These are phyloP conservation scores for Fusarium sp. DNA, from an alignment of 2,329 filamentous ascomycete species.

Conservation along the genomic window DNA sequence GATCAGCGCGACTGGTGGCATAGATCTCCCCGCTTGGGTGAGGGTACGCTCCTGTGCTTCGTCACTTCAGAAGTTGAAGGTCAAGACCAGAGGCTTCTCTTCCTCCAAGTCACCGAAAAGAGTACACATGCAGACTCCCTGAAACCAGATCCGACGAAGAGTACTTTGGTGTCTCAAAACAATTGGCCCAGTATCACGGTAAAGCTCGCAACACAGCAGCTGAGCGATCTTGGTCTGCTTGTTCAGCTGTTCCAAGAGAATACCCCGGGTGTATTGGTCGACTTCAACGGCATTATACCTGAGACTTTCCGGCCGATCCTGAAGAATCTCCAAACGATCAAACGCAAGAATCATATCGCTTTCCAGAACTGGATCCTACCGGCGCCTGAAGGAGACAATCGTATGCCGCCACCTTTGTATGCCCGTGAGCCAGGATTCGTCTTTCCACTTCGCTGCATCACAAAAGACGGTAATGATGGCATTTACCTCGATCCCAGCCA, in stretches of 20 bases:
- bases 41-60: slow-evolving; percentile 21
- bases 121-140: background rate
- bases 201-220: slow-evolving; percentile 3
- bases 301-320: slow-evolving; percentile 23
- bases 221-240: background rate
- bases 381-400: fast-evolving
- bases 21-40: slow-evolving; percentile 4
- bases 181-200: background rate
- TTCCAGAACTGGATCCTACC: slow-evolving; percentile 24
- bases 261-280: slow-evolving; percentile 7
- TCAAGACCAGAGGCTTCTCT: background rate
- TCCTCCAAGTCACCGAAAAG: slow-evolving; percentile 7
- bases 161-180: background rate
- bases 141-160: background rate
- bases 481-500: slow-evolving; percentile 3
- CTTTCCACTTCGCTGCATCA: slow-evolving; percentile 57
- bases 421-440: slow-evolving; percentile 59
- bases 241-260: background rate
- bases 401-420: slow-evolving; percentile 59
- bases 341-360: slow-evolving; percentile 1
- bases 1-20: slow-evolving; percentile 19
- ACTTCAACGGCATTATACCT: slow-evolving; percentile 25
- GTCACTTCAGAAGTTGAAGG: background rate
- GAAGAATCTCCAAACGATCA: slow-evolving; percentile 11
- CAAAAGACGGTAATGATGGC: slow-evolving; percentile 10